Evolutionary conservation across 495 filamentous ascomycete species (phyloP), one percentile per base, ranked within the genome.

Genomic region (Penicillium pancosmium): DNA sequence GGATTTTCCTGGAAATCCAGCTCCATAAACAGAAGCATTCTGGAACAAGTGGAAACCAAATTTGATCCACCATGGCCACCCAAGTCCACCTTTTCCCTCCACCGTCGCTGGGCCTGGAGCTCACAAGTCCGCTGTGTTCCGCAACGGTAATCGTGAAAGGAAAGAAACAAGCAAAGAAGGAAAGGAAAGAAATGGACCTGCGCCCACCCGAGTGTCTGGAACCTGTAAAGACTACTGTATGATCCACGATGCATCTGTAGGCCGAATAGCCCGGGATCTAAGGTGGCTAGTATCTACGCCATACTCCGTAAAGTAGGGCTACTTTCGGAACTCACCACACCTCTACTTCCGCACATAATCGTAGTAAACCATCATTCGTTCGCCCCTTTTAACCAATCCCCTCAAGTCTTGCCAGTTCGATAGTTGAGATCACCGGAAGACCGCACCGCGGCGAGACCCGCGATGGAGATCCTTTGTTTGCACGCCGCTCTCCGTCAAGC

Each of bases 131-230:
- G 63, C 51, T 50, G 48, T 59, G 54, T 52, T 65, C 62, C 60
- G 56, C 44, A 50, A 54, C 25, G 52, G 33, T 33, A 40, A 25
- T 43, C 15, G 16, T 31, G 31, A 55, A 51, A n/a, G 23, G 43
- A 49, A n/a, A 51, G 48, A n/a, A 16, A 40, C 47, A n/a, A 51
- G 48, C 4, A 27, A n/a, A 25, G 46, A 13, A 11, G 1, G 31
- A 27, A 12, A 48, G 19, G 0, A 6, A 44, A 44, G 41, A 44
- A 44, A 19, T 16, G 16, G 41, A 50, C 18, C 55, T 56, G 60
- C 60, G 58, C 40, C 54, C 52, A 63, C 53, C 66, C 62, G 62
- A 48, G 53, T 57, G 43, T 60, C 52, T 71, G 68, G 62, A 68
- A 63, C 65, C 51, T 57, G 49, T 49, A 31, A 4, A 31, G 27